phyloP scores from a whole-genome alignment of 306 rosid species.

The Vachellia pachyceras region DNA sequence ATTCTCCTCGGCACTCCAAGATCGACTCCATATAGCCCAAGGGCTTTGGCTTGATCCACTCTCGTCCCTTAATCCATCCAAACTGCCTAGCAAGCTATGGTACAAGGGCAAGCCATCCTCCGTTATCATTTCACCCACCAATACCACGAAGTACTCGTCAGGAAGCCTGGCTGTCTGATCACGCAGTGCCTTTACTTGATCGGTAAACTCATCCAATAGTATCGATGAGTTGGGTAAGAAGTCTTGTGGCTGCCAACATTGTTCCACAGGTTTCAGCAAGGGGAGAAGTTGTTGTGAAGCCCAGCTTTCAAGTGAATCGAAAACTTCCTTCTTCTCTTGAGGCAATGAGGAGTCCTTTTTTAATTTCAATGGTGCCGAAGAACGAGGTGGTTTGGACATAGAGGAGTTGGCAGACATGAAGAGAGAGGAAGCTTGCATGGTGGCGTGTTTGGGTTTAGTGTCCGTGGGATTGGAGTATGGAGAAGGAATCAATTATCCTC shows the following conservation, averaged over 20 bases:
- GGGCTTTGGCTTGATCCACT: conserved; percentile 64
- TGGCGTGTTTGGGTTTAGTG: neutral
- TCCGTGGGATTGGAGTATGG: neutral
- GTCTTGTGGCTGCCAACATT: conserved; percentile 74
- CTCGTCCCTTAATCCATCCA: conserved; percentile 71
- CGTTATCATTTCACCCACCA: conserved; percentile 76
- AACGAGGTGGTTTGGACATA: neutral
- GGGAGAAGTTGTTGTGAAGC: conserved; percentile 56
- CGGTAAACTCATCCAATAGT: conserved; percentile 52
- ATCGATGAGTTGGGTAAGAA: conserved; percentile 64
- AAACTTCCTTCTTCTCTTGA: conserved; percentile 55
- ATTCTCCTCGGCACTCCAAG: conserved; percentile 87
- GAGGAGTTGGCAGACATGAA: neutral
- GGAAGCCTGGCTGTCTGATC: conserved; percentile 71
- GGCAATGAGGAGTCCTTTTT: conserved; percentile 53
- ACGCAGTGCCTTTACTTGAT: conserved; percentile 56
- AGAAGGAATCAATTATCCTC: neutral
- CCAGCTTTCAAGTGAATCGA: conserved; percentile 70
- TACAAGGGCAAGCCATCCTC: conserved; percentile 91
- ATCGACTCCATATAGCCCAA: conserved; percentile 83
- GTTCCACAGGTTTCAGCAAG: conserved; percentile 63
- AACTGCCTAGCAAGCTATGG: conserved; percentile 67
- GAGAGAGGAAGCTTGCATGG: neutral
- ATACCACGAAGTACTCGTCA: conserved; percentile 73
- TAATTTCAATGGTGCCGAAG: neutral